Conservation (phyloP, 1,284 basidiomycete genomes). For the Ganoderma sinense region DNA sequence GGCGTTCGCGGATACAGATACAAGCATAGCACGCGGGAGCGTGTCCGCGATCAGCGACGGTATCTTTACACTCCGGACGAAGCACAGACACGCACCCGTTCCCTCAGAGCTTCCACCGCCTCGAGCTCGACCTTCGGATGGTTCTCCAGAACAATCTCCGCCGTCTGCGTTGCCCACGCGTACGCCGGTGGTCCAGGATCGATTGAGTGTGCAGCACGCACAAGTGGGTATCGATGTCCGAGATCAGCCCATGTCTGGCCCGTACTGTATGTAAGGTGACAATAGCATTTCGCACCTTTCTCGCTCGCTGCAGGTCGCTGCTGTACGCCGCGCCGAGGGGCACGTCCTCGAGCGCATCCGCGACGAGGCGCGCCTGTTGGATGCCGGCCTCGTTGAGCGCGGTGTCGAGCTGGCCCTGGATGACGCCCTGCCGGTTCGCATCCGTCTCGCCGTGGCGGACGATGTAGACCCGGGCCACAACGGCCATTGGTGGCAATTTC, state of each 20-base stretch:
- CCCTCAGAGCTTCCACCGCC: slow-evolving; percentile 58
- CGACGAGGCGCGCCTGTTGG: slow-evolving; percentile 63
- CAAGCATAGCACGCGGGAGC: background rate
- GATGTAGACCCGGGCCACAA: slow-evolving; percentile 55
- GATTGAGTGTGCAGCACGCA: no score
- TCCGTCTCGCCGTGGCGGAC: slow-evolving; percentile 82
- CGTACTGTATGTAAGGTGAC: background rate
- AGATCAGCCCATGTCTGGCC: background rate
- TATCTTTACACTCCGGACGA: background rate
- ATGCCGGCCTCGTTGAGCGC: slow-evolving; percentile 64
- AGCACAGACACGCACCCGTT: slow-evolving; percentile 56
- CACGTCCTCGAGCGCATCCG: slow-evolving; percentile 56
- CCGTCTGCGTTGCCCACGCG: slow-evolving; percentile 56
- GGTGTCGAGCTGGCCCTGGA: slow-evolving; percentile 79
- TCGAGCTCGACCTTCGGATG: slow-evolving; percentile 56
- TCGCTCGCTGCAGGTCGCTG: slow-evolving; percentile 72
- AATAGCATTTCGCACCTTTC: slow-evolving; percentile 51
- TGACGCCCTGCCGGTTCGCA: slow-evolving; percentile 63
- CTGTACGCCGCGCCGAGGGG: slow-evolving; percentile 62
- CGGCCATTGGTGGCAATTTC: slow-evolving; percentile 3
- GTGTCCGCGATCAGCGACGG: background rate
- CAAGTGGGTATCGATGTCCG: background rate
- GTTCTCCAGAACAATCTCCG: slow-evolving; percentile 61
- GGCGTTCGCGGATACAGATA: no score
- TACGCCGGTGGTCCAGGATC: background rate